phyloP scores from a whole-genome alignment of 1,139 yeast species.

The Schwanniomyces etchellsii region DNA sequence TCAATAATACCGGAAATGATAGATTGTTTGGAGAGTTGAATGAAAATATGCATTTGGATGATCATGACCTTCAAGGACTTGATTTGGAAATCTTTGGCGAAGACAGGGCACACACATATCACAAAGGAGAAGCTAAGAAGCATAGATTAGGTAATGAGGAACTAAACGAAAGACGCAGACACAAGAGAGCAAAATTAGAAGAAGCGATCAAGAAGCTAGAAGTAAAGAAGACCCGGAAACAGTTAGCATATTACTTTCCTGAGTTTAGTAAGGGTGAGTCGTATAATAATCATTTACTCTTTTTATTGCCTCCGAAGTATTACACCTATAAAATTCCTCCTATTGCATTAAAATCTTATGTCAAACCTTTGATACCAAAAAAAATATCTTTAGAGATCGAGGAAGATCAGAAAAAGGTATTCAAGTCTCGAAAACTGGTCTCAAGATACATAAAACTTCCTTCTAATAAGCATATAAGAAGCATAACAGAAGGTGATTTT shows the following conservation, averaged over 20 bases:
- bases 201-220: conserved; percentile 29
- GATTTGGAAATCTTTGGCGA: conserved; percentile 34
- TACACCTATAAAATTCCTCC: conserved; percentile 50
- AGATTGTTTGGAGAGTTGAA: conserved; percentile 14
- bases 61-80: conserved; percentile 36
- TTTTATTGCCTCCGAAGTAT: conserved; percentile 56
- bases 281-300: conserved; percentile 61
- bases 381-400: conserved; percentile 45
- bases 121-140: not conserved
- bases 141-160: conserved; percentile 15
- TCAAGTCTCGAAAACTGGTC: conserved; percentile 22
- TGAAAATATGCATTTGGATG: conserved; percentile 29
- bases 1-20: too few relatives aligned
- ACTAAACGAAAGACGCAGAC: conserved; percentile 14
- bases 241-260: conserved; percentile 54
- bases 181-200: conserved; percentile 21
- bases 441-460: not conserved
- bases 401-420: conserved; percentile 39
- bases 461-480: conserved; percentile 8
- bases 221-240: conserved; percentile 25
- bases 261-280: conserved; percentile 51
- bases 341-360: conserved; percentile 26
- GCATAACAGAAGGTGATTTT: conserved; percentile 28
- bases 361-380: conserved; percentile 59
- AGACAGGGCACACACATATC: conserved; percentile 8